phyloP scores from a whole-genome alignment of 257 asterid genomes.

The Dorcoceras hygrometricum region DNA sequence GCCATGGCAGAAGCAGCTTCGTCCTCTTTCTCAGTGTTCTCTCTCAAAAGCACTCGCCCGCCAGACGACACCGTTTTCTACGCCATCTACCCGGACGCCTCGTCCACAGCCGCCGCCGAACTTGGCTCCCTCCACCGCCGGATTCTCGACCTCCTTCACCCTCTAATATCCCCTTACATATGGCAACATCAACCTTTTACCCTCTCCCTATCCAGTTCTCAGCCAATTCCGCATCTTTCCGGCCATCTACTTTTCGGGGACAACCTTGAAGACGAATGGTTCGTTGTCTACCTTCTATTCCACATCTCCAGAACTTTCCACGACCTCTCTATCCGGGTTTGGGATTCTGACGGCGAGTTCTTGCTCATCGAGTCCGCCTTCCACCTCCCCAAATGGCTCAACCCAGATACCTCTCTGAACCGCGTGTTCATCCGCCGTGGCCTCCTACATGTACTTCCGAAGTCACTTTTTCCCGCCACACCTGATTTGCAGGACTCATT shows the following conservation, averaged over 20 bases:
- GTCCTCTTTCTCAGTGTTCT: conserved; percentile 48
- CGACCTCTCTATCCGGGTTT: conserved; percentile 59
- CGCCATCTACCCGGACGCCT: conserved; percentile 62
- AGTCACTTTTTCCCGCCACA: conserved; percentile 33
- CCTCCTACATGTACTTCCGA: conserved; percentile 57
- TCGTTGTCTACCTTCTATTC: conserved; percentile 72
- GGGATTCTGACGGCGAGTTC: conserved; percentile 87
- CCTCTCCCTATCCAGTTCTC: conserved; percentile 34
- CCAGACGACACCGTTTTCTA: conserved; percentile 78
- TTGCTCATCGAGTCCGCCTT: conserved; percentile 76
- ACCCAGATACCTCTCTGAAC: conserved; percentile 68
- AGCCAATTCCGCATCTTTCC: conserved; percentile 60
- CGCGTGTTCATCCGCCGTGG: conserved; percentile 82
- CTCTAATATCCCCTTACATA: conserved; percentile 47
- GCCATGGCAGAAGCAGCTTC: conserved; percentile 45
- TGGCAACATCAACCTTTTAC: conserved; percentile 89
- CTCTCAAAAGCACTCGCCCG: conserved; percentile 43
- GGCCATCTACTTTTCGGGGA: conserved; percentile 89
- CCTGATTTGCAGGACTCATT: conserved; percentile 51
- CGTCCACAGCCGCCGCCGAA: conserved; percentile 38
- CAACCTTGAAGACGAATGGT: conserved; percentile 94
- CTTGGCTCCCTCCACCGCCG: conserved; percentile 69
- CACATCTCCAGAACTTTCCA: conserved; percentile 50
- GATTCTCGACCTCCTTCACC: conserved; percentile 54
- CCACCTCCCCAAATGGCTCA: conserved; percentile 84